Evolutionary conservation across 2,329 filamentous ascomycete species (phyloP).

Genomic region (Talaromyces sp.): DNA sequence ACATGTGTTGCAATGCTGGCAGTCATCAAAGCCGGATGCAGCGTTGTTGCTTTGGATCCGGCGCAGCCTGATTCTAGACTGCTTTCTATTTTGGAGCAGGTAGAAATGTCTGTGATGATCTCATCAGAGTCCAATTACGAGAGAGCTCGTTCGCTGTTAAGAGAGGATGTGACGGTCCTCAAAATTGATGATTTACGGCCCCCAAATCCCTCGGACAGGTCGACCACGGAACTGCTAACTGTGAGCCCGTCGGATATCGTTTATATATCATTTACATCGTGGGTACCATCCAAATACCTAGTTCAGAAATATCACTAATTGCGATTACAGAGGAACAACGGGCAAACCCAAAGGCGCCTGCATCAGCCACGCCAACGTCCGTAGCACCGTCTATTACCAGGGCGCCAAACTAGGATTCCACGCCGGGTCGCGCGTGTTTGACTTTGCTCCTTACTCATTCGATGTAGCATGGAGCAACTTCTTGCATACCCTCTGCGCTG

Average conservation of each 20-base stretch:
- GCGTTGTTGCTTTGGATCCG: conserved; percentile 3
- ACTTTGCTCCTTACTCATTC: conserved; percentile 15
- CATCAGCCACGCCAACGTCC: conserved; percentile 11
- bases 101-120: not conserved
- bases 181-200: conserved; percentile 1
- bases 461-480: conserved; percentile 15
- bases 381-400: conserved; percentile 10
- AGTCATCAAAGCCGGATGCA: conserved; percentile 10
- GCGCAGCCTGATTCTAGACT: conserved; percentile 9
- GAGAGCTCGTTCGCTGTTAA: not conserved
- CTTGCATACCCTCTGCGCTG: conserved; percentile 6
- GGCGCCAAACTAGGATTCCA: conserved; percentile 6
- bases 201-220: not conserved
- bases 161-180: not conserved
- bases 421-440: conserved; percentile 1
- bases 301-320: not conserved
- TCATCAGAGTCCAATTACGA: not conserved
- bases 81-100: conserved; percentile 5
- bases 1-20: conserved; percentile 12
- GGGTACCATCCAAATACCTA: not conserved
- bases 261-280: conserved; percentile 15
- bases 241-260: conserved; percentile 11
- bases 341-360: conserved; percentile 13
- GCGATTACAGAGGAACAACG: conserved; percentile 6
- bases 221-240: not conserved